Conservation (phyloP, 768 basidiomycete genomes). For the Mrakia gelida region DNA sequence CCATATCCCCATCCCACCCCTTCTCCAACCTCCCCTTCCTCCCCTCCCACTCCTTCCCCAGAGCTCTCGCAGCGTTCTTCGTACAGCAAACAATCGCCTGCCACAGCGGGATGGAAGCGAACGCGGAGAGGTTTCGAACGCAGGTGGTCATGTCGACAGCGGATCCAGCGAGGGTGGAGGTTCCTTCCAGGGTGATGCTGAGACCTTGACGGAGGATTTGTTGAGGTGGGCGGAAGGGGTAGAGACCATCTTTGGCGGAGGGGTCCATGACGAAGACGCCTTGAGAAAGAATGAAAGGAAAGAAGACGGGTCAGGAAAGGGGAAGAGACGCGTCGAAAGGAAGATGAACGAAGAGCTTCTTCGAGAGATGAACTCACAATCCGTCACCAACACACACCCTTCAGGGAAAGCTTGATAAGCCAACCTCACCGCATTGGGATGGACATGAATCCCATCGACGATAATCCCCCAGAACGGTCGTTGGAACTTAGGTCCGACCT, state of each 20-base stretch:
- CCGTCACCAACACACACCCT: slow-evolving; percentile 82
- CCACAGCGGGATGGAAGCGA: slow-evolving; percentile 75
- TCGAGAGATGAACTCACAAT: slow-evolving; percentile 54
- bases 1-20: slow-evolving; percentile 82
- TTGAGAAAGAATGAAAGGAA: slow-evolving; percentile 38
- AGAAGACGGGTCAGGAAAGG: neutral
- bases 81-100: slow-evolving; percentile 84
- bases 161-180: slow-evolving; percentile 73
- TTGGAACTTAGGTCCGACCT: slow-evolving; percentile 46
- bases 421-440: slow-evolving; percentile 83
- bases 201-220: slow-evolving; percentile 75
- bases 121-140: slow-evolving; percentile 75
- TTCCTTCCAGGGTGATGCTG: slow-evolving; percentile 75
- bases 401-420: slow-evolving; percentile 79
- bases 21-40: slow-evolving; percentile 70
- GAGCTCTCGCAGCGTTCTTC: slow-evolving; percentile 75
- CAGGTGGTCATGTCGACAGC: slow-evolving; percentile 60
- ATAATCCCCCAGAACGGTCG: slow-evolving; percentile 84
- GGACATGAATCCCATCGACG: slow-evolving; percentile 85
- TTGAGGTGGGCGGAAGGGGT: slow-evolving; percentile 82
- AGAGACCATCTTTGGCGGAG: slow-evolving; percentile 71
- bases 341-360: neutral
- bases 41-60: slow-evolving; percentile 63
- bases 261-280: slow-evolving; percentile 86
- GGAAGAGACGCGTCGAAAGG: no score